Evolutionary conservation across 1,139 yeast species (phyloP), one percentile per base, ranked within the genome.

Genomic region (Citeromyces hawaiiensis): DNA sequence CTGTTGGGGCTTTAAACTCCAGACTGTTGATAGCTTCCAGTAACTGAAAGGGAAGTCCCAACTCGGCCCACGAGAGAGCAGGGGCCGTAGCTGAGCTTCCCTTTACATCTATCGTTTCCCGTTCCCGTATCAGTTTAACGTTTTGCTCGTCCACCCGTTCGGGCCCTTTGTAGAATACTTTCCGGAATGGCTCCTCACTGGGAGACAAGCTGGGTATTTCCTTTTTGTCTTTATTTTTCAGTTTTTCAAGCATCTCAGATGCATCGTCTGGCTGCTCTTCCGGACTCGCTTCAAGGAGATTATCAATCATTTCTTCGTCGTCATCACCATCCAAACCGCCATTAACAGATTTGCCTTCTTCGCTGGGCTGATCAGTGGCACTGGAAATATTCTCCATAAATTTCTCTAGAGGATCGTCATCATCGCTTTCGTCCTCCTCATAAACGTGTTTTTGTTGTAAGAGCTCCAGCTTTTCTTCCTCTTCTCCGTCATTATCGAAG

Each of bases 31-130:
- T 64, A 0, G 74, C 66, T 2, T 66, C 58, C 63, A 73, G 65
- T 0, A 79, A 66, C 2, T 66, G 64, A 0, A 73, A 59, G 0
- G 94, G 81, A 1, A 91, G 61, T 0, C 96, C 95, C 42, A 87
- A 63, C 45, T 86, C 94, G 2, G 83, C 65, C 94, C 96, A 91
- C 44, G 74, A 71, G 34, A 66, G 52, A 1, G 87, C 72, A 0
- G 97, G 97, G 30, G 67, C 64, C 0, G 86, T 81, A 37, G 76
- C 68, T 39, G 67, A 55, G 1, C 53, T 45, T 0, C 94, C 94
- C 19, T 70, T 61, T 1, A 82, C 74, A 41, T 66, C 69, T 25
- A 83, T 74, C 3, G 82, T 85, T 44, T 78, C 88, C 27, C 68
- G 64, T 10, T 68, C 49, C 38, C 93, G 56, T 8, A 35, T 11